Evolutionary conservation across 78 protist species (phyloP).

Genomic region (Tieghemostelium lacteum): DNA sequence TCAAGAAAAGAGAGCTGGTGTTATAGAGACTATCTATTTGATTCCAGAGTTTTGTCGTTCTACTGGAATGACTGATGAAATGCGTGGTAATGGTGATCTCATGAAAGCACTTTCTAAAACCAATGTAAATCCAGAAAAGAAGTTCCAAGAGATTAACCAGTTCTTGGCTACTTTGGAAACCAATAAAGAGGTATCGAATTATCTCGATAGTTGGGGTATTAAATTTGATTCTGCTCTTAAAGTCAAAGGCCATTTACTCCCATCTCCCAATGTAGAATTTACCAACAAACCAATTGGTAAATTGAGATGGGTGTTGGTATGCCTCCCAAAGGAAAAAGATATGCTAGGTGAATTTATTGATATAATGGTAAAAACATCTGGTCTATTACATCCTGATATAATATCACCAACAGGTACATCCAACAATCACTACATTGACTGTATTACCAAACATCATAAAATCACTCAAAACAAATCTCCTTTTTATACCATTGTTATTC

Average conservation of each 20-base stretch:
- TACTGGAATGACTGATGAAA: constrained; percentile 42
- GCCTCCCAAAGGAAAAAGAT: too few species aligned
- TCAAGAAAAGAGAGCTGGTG: neutral
- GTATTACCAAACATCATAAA: neutral
- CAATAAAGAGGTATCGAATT: neutral
- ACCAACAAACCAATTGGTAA: neutral
- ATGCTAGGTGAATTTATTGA: neutral
- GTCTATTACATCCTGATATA: neutral
- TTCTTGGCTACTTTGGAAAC: neutral
- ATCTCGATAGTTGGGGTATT: constrained; percentile 22
- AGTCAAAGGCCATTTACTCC: neutral
- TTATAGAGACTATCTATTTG: neutral
- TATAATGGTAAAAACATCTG: too few species aligned
- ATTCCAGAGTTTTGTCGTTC: constrained; percentile 43
- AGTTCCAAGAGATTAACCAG: neutral
- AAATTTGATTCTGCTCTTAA: neutral
- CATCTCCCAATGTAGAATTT: neutral
- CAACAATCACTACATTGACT: neutral
- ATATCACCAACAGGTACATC: too few species aligned
- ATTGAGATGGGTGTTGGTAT: too few species aligned
- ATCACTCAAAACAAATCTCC: neutral
- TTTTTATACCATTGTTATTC: too few species aligned
- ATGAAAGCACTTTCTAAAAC: constrained; percentile 6
- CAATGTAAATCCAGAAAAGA: neutral
- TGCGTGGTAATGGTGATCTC: neutral